Percentiles rank a stretch among this genome's conserved stretches.
Evolutionary conservation across 306 rosid genomes (phyloP).

Genomic region (Fragaria vesca): DNA sequence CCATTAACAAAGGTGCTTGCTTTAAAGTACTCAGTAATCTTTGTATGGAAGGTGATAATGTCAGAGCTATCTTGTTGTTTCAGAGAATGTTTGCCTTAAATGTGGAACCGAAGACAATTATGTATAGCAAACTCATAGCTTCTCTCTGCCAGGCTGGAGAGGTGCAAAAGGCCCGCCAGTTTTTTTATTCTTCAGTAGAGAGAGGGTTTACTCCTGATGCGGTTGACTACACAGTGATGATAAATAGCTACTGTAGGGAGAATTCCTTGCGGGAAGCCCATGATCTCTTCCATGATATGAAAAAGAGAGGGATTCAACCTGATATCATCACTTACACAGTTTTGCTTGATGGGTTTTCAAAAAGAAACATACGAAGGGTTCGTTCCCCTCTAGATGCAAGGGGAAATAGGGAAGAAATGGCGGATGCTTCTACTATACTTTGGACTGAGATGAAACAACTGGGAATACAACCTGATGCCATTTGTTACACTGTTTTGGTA

Average conservation of each 20-base stretch:
- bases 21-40: slow-evolving; percentile 53
- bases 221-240: slow-evolving; percentile 71
- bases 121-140: slow-evolving; percentile 56
- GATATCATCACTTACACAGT: slow-evolving; percentile 70
- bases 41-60: slow-evolving; percentile 41
- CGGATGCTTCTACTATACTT: slow-evolving; percentile 34
- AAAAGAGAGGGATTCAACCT: slow-evolving; percentile 60
- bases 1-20: slow-evolving; percentile 36
- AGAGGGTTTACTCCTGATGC: slow-evolving; percentile 56
- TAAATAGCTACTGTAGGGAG: slow-evolving; percentile 58
- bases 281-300: slow-evolving; percentile 68
- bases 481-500: slow-evolving; percentile 69
- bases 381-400: slow-evolving; percentile 7
- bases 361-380: slow-evolving; percentile 28
- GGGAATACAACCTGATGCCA: slow-evolving; percentile 58
- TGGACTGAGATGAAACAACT: slow-evolving; percentile 59
- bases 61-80: slow-evolving; percentile 40
- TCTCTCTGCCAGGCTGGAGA: slow-evolving; percentile 55
- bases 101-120: slow-evolving; percentile 45
- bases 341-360: slow-evolving; percentile 55
- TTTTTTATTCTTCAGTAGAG: slow-evolving; percentile 44
- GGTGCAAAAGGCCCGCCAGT: slow-evolving; percentile 41
- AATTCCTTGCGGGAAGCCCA: slow-evolving; percentile 56
- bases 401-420: slow-evolving; percentile 14
- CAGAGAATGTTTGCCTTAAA: slow-evolving; percentile 43